These are phyloP conservation scores for Gracilariopsis chorda DNA, from an alignment of 23 red algal genomes.

Conservation along the genomic window DNA sequence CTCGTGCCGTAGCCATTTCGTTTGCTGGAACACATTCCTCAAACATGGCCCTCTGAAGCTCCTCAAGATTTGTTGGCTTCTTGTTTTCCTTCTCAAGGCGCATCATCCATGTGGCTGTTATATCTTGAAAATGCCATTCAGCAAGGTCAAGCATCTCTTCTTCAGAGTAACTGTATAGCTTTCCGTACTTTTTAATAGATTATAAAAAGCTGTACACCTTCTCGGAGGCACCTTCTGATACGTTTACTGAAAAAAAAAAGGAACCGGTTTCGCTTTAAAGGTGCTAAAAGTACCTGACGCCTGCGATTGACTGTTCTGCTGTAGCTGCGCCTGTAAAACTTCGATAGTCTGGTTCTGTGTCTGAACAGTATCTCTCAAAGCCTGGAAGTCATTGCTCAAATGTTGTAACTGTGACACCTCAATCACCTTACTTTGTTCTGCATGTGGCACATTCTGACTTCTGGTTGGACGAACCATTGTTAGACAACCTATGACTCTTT, in stretches of 20 bases:
- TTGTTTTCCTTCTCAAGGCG: not conserved
- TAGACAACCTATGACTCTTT: too few species aligned
- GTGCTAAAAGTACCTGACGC: too few species aligned
- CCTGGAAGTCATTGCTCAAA: too few species aligned
- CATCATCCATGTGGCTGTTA: conserved; percentile 3
- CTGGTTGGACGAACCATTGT: too few species aligned
- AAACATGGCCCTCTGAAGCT: not conserved
- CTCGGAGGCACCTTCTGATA: not conserved
- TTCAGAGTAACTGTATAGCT: not conserved
- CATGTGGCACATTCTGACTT: too few species aligned
- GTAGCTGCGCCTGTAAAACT: too few species aligned
- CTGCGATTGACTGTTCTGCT: too few species aligned
- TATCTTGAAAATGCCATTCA: not conserved
- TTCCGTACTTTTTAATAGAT: not conserved
- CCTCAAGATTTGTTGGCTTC: not conserved
- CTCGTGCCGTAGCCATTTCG: not conserved
- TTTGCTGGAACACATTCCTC: not conserved
- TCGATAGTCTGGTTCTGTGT: too few species aligned
- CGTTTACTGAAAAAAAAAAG: not conserved
- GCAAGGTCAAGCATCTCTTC: not conserved
- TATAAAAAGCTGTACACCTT: not conserved
- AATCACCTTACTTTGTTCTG: too few species aligned
- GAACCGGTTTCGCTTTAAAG: too few species aligned
- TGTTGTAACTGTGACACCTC: too few species aligned
- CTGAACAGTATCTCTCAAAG: too few species aligned